phyloP scores from a whole-genome alignment of 1,284 basidiomycete species.

The Cerrena zonata region DNA sequence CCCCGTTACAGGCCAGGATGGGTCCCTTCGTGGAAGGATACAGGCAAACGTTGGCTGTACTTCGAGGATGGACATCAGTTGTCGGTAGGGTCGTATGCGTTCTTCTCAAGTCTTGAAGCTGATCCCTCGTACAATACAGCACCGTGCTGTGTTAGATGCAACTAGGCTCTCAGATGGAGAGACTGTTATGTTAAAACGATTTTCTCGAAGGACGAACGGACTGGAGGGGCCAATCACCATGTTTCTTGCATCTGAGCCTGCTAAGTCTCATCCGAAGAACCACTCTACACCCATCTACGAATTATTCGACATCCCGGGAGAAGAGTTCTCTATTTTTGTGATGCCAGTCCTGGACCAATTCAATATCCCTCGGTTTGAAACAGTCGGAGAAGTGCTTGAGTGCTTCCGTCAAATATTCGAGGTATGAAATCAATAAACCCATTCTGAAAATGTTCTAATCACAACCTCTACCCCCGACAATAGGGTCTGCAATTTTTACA shows the following conservation, averaged over 20 bases:
- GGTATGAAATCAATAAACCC: too few relatives aligned
- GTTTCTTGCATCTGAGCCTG: constrained; percentile 12
- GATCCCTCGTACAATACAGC: too few relatives aligned
- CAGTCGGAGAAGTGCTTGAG: constrained; percentile 23
- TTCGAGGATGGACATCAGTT: too few relatives aligned
- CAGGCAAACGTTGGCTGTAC: too few relatives aligned
- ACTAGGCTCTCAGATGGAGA: constrained; percentile 16
- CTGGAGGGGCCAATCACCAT: constrained; percentile 18
- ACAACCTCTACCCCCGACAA: too few relatives aligned
- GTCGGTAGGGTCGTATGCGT: too few relatives aligned
- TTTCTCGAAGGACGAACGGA: constrained; percentile 7
- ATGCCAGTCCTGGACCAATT: constrained; percentile 22
- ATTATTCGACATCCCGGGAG: constrained; percentile 14
- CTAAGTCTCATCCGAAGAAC: constrained; percentile 18
- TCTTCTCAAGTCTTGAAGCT: too few relatives aligned
- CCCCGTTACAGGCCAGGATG: constrained; percentile 15
- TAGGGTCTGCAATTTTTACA: constrained; percentile 17
- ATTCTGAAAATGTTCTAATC: too few relatives aligned
- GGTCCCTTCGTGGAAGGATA: constrained; percentile 16
- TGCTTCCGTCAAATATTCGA: constrained; percentile 24
- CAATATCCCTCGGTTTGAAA: constrained; percentile 18
- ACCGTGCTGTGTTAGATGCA: constrained; percentile 19
- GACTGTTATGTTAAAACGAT: constrained; percentile 18
- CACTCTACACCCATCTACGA: constrained; percentile 25
- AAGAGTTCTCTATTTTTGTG: constrained; percentile 18